Conservation (phyloP, 116 monocot genomes). For the Cymodocea nodosa region DNA sequence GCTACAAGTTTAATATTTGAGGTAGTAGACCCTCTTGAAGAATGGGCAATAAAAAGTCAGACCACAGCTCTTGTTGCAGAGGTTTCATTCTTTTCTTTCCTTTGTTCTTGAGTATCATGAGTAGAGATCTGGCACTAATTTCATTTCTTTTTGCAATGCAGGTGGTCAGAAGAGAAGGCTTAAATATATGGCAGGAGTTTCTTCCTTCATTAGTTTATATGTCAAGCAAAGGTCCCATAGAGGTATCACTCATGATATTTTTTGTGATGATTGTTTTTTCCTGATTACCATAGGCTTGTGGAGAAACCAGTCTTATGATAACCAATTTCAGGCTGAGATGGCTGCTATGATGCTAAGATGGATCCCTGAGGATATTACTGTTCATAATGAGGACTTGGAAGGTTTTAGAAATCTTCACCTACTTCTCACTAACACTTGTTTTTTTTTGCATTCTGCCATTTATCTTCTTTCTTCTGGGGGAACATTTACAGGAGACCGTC, state of each 20-base stretch:
- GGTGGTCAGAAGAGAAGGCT: constrained; percentile 87
- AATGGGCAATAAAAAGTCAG: constrained; percentile 97
- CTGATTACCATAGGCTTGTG: background rate
- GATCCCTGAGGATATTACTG: constrained; percentile 99
- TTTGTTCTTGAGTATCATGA: constrained; percentile 1
- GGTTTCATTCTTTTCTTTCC: constrained; percentile 24
- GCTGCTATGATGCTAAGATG: constrained; percentile 97
- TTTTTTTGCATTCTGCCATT: background rate
- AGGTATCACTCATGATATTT: constrained; percentile 32
- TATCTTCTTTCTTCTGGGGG: background rate
- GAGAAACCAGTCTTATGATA: background rate
- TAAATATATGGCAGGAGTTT: constrained; percentile 66
- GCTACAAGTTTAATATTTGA: constrained; percentile 50
- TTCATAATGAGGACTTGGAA: constrained; percentile 98
- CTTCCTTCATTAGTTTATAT: constrained; percentile 69
- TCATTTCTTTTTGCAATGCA: constrained; percentile 14
- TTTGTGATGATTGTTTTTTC: background rate
- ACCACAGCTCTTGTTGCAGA: constrained; percentile 86
- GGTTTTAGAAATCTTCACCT: constrained; percentile 22
- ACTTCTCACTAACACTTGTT: background rate
- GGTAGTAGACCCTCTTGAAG: constrained; percentile 58
- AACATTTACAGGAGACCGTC: constrained; percentile 60
- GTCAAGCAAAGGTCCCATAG: constrained; percentile 68
- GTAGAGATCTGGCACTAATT: background rate
- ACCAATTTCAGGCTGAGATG: constrained; percentile 59